phyloP scores from a whole-genome alignment of 2,329 filamentous ascomycete genomes.

The Diaporthe amygdali region DNA sequence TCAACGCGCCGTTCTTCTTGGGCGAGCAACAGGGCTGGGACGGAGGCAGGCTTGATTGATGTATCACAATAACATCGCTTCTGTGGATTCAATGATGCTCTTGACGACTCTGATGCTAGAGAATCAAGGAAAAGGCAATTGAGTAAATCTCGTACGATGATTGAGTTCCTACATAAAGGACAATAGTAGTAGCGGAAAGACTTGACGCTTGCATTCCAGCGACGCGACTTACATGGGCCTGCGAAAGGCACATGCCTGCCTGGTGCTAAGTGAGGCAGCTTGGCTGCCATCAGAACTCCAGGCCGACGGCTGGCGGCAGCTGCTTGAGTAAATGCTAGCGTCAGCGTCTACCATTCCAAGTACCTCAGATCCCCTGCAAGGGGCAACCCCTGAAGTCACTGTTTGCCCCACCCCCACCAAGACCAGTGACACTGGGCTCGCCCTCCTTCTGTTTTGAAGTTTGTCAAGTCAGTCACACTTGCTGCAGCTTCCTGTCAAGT shows the following conservation, averaged over 20 bases:
- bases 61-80: background rate
- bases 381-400: slow-evolving; percentile 22
- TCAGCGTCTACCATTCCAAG: background rate
- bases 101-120: background rate
- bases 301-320: slow-evolving; percentile 20
- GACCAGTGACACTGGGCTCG: background rate
- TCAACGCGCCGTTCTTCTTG: background rate
- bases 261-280: background rate
- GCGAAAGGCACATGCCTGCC: background rate
- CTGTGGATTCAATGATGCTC: background rate
- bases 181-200: background rate
- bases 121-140: background rate
- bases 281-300: background rate
- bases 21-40: background rate
- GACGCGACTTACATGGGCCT: slow-evolving; percentile 12
- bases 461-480: background rate
- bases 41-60: background rate
- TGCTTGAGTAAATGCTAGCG: background rate
- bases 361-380: slow-evolving; percentile 5
- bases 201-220: background rate
- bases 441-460: slow-evolving; percentile 6
- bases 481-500: background rate
- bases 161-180: background rate
- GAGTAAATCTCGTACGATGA: background rate
- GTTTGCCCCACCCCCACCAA: slow-evolving; percentile 27